Evolutionary conservation across 495 filamentous ascomycete species (phyloP).

Genomic region (Penicillium ucsense): DNA sequence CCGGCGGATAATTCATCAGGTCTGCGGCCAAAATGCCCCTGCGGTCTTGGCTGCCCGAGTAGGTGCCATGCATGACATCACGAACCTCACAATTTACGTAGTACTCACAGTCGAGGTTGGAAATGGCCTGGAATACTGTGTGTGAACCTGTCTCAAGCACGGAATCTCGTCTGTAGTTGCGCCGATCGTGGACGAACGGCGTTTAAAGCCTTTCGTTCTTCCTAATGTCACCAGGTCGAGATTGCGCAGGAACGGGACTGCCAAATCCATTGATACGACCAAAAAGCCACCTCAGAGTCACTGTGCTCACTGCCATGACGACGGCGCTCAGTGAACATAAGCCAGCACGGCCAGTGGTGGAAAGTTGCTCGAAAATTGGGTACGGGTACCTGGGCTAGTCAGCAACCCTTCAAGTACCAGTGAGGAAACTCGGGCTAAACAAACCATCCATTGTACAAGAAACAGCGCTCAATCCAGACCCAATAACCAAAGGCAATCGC

Average conservation of each 20-base stretch:
- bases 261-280: conserved; percentile 57
- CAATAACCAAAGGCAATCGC: conserved; percentile 68
- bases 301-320: conserved; percentile 62
- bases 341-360: conserved; percentile 48
- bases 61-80: too few species aligned
- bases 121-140: too few species aligned
- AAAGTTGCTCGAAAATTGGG: conserved; percentile 62
- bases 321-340: conserved; percentile 63
- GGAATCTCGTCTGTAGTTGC: too few species aligned
- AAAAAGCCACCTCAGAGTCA: conserved; percentile 57
- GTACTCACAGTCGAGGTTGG: too few species aligned
- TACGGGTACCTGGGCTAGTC: conserved; percentile 64
- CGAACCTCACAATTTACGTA: too few species aligned
- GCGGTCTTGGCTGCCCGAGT: too few species aligned
- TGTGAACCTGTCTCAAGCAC: too few species aligned
- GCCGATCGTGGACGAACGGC: background rate
- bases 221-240: conserved; percentile 25
- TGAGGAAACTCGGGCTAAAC: conserved; percentile 7
- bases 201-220: conserved; percentile 15
- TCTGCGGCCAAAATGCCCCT: too few species aligned
- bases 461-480: conserved; percentile 82
- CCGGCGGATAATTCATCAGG: too few species aligned
- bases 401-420: background rate
- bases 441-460: conserved; percentile 62
- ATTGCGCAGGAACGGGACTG: conserved; percentile 9